Evolutionary conservation across 345 rosid genomes (phyloP).

Genomic region (Gossypioides kirkii): DNA sequence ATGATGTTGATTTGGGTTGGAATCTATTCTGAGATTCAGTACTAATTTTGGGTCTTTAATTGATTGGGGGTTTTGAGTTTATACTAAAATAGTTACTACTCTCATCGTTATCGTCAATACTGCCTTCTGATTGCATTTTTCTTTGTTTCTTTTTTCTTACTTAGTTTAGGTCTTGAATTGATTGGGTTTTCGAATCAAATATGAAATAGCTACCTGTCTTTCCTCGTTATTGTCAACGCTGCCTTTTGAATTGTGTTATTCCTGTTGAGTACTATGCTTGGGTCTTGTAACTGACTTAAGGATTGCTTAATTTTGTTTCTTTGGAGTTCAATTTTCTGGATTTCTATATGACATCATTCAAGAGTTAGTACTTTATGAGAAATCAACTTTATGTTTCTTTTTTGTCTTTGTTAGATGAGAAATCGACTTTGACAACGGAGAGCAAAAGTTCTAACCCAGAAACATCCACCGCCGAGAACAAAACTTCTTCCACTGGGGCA

Average conservation of each 20-base stretch:
- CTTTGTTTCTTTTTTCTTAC: not conserved
- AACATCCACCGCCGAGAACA: slow-evolving; percentile 44
- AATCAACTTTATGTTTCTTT: slow-evolving; percentile 19
- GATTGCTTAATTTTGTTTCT: not conserved
- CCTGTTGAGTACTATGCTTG: not conserved
- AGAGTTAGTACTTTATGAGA: slow-evolving; percentile 30
- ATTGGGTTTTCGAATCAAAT: not conserved
- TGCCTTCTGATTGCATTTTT: not conserved
- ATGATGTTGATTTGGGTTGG: not conserved
- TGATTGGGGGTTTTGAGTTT: not conserved
- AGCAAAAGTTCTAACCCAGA: slow-evolving; percentile 37
- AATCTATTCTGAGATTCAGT: not conserved
- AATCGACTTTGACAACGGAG: slow-evolving; percentile 27
- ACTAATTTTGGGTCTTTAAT: not conserved
- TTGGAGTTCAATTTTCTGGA: not conserved
- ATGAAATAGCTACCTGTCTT: not conserved
- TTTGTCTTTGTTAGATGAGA: slow-evolving; percentile 41
- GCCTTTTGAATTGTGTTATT: not conserved
- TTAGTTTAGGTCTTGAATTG: not conserved
- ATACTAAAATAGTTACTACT: not conserved
- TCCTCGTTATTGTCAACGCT: not conserved
- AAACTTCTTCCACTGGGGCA: slow-evolving; percentile 44
- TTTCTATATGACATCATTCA: not conserved
- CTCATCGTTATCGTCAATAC: not conserved
- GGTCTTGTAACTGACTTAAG: slow-evolving; percentile 6